A percentile compares a stretch with the other conserved stretches of the same genome.
Evolutionary conservation across 2,329 filamentous ascomycete genomes (phyloP).

Genomic region (Colletotrichum phormii): DNA sequence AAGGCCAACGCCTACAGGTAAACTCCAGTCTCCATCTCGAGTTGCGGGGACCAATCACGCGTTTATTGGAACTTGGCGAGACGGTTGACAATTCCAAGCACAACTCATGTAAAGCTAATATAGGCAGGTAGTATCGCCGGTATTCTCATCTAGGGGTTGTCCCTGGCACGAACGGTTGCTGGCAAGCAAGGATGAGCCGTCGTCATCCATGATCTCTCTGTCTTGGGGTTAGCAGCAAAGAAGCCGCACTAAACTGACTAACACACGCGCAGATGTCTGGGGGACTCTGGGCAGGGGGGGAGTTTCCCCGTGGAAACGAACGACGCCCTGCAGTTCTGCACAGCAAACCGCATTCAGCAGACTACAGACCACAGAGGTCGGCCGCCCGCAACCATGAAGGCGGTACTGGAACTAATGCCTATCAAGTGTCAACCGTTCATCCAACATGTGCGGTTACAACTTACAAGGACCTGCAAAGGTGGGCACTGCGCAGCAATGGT

Average conservation of each 20-base stretch:
- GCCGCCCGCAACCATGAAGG: not conserved
- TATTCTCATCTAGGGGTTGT: not conserved
- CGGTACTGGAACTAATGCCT: not conserved
- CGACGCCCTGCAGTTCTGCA: not conserved
- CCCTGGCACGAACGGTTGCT: slow-evolving; percentile 7
- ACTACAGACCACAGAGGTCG: not conserved
- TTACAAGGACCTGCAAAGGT: slow-evolving; percentile 3
- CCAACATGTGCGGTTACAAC: slow-evolving; percentile 3
- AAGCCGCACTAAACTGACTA: not conserved
- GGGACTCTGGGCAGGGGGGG: not conserved
- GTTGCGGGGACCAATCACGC: slow-evolving; percentile 4
- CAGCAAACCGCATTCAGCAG: not conserved
- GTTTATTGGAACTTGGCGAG: not conserved
- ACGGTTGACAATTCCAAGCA: not conserved
- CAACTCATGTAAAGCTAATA: slow-evolving; percentile 10
- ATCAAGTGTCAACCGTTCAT: slow-evolving; percentile 15
- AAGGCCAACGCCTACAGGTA: not conserved
- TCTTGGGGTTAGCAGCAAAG: not conserved
- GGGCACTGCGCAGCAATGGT: not conserved
- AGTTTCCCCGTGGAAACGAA: not conserved
- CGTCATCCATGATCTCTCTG: not conserved
- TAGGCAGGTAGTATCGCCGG: slow-evolving; percentile 22
- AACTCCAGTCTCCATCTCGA: not conserved
- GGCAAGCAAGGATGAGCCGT: slow-evolving; percentile 15
- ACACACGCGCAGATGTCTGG: not conserved